Evolutionary conservation across 2,329 filamentous ascomycete species (phyloP).

Genomic region (Dryadomyces quercus-mongolicae): DNA sequence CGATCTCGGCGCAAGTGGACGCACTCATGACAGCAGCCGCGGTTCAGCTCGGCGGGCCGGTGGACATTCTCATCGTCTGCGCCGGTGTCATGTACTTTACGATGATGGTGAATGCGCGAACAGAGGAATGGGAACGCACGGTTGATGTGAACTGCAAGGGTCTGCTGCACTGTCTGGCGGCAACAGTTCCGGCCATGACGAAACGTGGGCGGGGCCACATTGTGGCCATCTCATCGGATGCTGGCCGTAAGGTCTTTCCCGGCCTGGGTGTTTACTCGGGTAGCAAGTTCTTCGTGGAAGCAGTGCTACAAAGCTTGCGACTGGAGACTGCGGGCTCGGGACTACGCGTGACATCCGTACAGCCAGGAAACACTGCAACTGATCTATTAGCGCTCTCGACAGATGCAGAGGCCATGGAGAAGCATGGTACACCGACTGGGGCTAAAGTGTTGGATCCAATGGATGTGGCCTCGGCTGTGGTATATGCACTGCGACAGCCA

Average conservation of each 20-base stretch:
- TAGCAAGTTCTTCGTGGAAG: slow-evolving; percentile 77
- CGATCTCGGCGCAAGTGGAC: slow-evolving; percentile 52
- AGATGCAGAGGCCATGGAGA: slow-evolving; percentile 64
- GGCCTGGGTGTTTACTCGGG: slow-evolving; percentile 73
- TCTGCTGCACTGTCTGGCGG: slow-evolving; percentile 58
- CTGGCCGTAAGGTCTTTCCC: slow-evolving; percentile 70
- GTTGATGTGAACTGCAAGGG: slow-evolving; percentile 84
- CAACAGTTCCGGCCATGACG: slow-evolving; percentile 61
- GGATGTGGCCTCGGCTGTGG: slow-evolving; percentile 60
- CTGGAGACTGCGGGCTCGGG: slow-evolving; percentile 66
- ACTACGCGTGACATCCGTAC: slow-evolving; percentile 59
- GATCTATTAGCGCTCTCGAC: slow-evolving; percentile 64
- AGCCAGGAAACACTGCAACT: slow-evolving; percentile 67
- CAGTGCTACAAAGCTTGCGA: slow-evolving; percentile 61
- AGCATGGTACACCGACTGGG: slow-evolving; percentile 63
- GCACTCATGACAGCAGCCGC: slow-evolving; percentile 47
- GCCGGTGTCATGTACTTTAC: slow-evolving; percentile 85
- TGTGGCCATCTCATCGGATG: slow-evolving; percentile 72
- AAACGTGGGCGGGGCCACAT: slow-evolving; percentile 57
- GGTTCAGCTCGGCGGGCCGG: slow-evolving; percentile 48
- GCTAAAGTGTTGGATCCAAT: slow-evolving; percentile 63
- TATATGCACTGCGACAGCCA: slow-evolving; percentile 64
- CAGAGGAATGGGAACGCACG: slow-evolving; percentile 68
- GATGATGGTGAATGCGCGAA: slow-evolving; percentile 67
- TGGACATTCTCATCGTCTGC: slow-evolving; percentile 70